phyloP scores from a whole-genome alignment of 768 basidiomycete genomes.

The Lentinula lateritia region DNA sequence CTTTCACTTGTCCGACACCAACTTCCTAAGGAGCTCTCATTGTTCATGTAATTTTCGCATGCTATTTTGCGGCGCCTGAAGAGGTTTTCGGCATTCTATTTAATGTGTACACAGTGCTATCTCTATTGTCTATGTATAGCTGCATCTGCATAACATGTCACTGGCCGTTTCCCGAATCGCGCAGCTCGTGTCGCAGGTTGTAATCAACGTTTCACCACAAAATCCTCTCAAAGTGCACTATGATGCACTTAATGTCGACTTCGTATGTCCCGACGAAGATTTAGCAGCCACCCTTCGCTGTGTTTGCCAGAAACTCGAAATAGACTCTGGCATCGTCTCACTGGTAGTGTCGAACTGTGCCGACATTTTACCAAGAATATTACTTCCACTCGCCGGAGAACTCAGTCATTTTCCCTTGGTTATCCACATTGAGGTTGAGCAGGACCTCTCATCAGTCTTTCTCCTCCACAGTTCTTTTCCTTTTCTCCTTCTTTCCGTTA shows the following conservation, averaged over 20 bases:
- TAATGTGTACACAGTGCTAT: neutral
- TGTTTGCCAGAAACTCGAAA: neutral
- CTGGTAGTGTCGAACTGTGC: neutral
- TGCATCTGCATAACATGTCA: neutral
- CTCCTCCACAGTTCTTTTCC: neutral
- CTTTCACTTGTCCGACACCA: too few relatives aligned
- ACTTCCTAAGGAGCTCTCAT: too few relatives aligned
- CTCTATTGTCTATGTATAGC: neutral
- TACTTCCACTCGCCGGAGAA: neutral
- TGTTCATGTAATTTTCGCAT: neutral
- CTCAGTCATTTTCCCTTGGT: neutral
- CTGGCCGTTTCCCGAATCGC: neutral
- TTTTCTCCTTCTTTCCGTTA: neutral
- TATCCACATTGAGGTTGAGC: neutral
- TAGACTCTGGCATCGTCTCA: neutral
- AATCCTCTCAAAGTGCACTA: neutral
- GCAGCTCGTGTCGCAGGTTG: neutral
- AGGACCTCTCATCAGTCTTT: neutral
- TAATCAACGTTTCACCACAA: neutral
- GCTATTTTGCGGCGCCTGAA: neutral
- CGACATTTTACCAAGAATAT: neutral
- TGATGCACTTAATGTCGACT: neutral
- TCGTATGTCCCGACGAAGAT: neutral
- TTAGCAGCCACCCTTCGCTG: neutral
- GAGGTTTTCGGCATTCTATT: neutral